These are phyloP conservation scores for Globisporangium polare DNA, from an alignment of 352 stramenopile species.

Conservation along the genomic window DNA sequence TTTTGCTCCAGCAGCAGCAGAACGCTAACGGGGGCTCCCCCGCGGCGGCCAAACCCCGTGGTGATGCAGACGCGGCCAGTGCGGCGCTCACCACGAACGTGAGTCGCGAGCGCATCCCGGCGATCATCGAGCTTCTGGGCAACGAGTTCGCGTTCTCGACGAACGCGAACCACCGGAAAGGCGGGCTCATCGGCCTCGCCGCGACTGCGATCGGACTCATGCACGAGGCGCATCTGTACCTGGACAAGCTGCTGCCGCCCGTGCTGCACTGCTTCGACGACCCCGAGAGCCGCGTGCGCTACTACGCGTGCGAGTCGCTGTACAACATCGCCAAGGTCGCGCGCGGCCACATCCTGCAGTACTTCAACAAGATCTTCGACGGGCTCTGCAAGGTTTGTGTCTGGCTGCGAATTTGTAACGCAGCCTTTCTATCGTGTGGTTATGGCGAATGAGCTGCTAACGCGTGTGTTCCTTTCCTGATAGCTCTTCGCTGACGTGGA, in stretches of 20 bases:
- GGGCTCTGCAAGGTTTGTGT: slow-evolving; percentile 73
- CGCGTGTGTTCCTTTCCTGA: slow-evolving; percentile 19
- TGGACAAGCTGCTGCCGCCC: slow-evolving; percentile 94
- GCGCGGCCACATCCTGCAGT: slow-evolving; percentile 91
- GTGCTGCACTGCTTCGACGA: slow-evolving; percentile 99
- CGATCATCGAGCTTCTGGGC: slow-evolving; percentile 95
- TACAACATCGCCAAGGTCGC: slow-evolving; percentile 99
- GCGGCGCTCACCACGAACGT: slow-evolving; percentile 32
- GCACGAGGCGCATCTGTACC: slow-evolving; percentile 86
- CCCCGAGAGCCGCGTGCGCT: slow-evolving; percentile 95
- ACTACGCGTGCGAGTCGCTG: slow-evolving; percentile 99
- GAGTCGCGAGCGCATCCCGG: slow-evolving; percentile 82
- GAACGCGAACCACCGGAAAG: slow-evolving; percentile 99
- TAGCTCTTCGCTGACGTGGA: slow-evolving; percentile 99
- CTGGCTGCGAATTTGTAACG: neutral
- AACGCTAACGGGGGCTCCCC: slow-evolving; percentile 11
- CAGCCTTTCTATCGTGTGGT: neutral
- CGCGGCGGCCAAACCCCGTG: slow-evolving; percentile 38
- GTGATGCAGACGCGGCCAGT: neutral
- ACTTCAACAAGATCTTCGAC: slow-evolving; percentile 99
- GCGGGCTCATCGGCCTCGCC: slow-evolving; percentile 97
- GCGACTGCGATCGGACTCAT: slow-evolving; percentile 97
- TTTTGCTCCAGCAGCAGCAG: slow-evolving; percentile 29
- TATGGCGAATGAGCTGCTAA: neutral
- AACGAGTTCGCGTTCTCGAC: slow-evolving; percentile 98